Percentiles rank a stretch among this genome's conserved stretches.
Conservation (phyloP, 768 basidiomycete genomes). For the Leucocoprinus leucothites region DNA sequence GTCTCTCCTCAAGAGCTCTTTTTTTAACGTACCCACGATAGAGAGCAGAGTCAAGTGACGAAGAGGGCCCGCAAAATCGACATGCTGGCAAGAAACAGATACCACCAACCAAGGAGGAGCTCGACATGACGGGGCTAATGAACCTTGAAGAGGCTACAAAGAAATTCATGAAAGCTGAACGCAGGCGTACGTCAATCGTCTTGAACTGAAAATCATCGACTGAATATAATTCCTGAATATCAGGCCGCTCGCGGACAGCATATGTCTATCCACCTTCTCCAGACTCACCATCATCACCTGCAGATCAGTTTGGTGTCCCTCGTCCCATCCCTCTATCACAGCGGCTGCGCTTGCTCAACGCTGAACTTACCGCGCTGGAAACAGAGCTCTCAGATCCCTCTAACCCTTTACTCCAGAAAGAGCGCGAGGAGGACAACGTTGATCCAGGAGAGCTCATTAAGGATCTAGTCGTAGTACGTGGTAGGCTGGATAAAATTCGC, state of each 20-base stretch:
- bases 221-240: neutral
- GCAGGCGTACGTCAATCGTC: constrained; percentile 43
- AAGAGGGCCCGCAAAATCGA: constrained; percentile 49
- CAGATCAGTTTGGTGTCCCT: constrained; percentile 27
- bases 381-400: constrained; percentile 78
- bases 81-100: constrained; percentile 30
- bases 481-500: constrained; percentile 64
- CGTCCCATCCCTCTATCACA: constrained; percentile 49
- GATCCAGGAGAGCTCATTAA: constrained; percentile 76
- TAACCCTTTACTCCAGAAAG: constrained; percentile 61
- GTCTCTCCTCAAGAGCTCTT: constrained; percentile 4
- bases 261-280: constrained; percentile 73
- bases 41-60: constrained; percentile 66
- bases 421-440: constrained; percentile 55
- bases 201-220: neutral
- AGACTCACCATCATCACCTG: constrained; percentile 42
- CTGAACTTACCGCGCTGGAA: constrained; percentile 80
- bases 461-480: constrained; percentile 72
- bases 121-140: constrained; percentile 66
- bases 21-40: constrained; percentile 22
- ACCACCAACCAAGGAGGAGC: constrained; percentile 56
- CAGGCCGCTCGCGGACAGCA: constrained; percentile 52
- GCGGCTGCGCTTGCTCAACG: constrained; percentile 64
- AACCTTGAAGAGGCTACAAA: constrained; percentile 64
- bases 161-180: constrained; percentile 72